Evolutionary conservation across 2,329 filamentous ascomycete species (phyloP), one percentile per base, ranked within the genome.

Genomic region (Exophiala dermatitidis): DNA sequence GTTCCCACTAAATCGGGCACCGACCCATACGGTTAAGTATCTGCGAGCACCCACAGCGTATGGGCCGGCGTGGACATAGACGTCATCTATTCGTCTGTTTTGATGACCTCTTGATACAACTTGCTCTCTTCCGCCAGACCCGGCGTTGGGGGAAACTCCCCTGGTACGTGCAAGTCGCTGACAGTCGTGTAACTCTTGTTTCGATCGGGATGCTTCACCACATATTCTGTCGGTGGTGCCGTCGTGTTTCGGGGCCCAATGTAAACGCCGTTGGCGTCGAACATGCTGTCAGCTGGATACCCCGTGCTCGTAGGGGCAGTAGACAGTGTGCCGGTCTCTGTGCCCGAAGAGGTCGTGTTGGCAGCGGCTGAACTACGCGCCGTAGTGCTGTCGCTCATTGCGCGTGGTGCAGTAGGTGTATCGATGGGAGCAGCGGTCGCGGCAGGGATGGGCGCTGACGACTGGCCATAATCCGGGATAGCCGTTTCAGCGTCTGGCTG

Each of bases 161-260:
- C 85, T 2, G 85, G 85, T 12, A 89, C 78, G 64, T 86, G 83
- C 47, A 88, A 69, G 63, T 84, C 78, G 50, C 81, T 82, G 42
- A 86, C 79, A 30, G 77, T 80, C 8, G 76, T 74, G 4, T 75
- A 72, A 59, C 77, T 75, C 44, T 74, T 70, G 9, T 70, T 63
- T 36, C 47, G 57, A 8, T 59, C 43, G 31, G 52, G 40, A 9
- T 56, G 50, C 33, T 50, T 57, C 30, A 52, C n/a, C 45, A 46
- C 34, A 48, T 57, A 54, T 26, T 58, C 53, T 41, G 58, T 56
- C 32, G 56, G 52, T 12, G 53, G 56, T 9, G 42, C 53, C 44
- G 53, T 44, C 8, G 52, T 29, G 3, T 46, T 34, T 30, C 53
- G 41, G 4, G 55, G 49, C 2, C 52, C 56, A 28, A 50, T 40